phyloP scores from a whole-genome alignment of 2,329 filamentous ascomycete genomes.

The Gaeumannomyces sp. region DNA sequence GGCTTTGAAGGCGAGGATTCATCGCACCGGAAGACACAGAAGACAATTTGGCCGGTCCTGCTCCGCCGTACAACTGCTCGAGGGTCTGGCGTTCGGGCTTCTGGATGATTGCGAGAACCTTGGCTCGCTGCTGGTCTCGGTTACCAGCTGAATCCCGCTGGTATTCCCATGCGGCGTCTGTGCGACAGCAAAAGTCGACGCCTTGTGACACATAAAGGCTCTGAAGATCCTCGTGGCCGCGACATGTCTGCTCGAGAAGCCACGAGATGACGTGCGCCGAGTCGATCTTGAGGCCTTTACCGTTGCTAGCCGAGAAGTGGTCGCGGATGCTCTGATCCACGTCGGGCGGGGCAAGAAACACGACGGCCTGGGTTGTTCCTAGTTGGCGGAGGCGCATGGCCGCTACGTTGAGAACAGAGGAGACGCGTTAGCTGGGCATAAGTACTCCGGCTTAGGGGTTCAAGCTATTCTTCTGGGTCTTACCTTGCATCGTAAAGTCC shows the following conservation, averaged over 20 bases:
- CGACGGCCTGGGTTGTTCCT: slow-evolving; percentile 58
- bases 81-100: slow-evolving; percentile 52
- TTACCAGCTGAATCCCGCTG: slow-evolving; percentile 31
- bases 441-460: too few relatives aligned
- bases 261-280: slow-evolving; percentile 42
- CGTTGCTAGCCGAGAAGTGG: slow-evolving; percentile 24
- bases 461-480: too few relatives aligned
- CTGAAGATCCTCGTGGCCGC: slow-evolving; percentile 51
- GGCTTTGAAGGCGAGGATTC: slow-evolving; percentile 9
- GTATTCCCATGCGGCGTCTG: slow-evolving; percentile 39
- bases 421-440: too few relatives aligned
- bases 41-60: slow-evolving; percentile 16
- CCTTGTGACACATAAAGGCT: slow-evolving; percentile 55
- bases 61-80: slow-evolving; percentile 47
- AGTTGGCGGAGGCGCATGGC: slow-evolving; percentile 69
- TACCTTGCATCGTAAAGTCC: slow-evolving; percentile 56
- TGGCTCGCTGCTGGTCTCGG: slow-evolving; percentile 21
- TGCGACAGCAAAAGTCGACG: slow-evolving; percentile 51
- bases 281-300: slow-evolving; percentile 21
- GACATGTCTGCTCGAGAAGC: slow-evolving; percentile 60
- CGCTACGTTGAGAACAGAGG: slow-evolving; percentile 26
- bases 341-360: slow-evolving; percentile 54
- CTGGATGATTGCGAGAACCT: slow-evolving; percentile 37
- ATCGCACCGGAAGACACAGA: slow-evolving; percentile 20
- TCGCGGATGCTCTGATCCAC: slow-evolving; percentile 57